Evolutionary conservation across 257 asterid species (phyloP).

Genomic region (Ophiorrhiza pumila): DNA sequence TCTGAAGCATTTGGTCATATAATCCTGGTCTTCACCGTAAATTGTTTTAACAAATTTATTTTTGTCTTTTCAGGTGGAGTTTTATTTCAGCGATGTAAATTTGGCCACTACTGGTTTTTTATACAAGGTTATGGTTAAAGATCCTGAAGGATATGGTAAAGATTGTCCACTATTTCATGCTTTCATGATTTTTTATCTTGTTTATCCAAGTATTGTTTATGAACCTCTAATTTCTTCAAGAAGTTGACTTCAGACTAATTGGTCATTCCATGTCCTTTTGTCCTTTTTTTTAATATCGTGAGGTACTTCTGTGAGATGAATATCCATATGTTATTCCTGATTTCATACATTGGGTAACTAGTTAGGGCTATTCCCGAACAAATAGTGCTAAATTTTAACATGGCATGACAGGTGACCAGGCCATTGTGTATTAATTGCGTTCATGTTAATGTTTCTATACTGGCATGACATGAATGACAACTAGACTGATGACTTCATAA

Average conservation of each 20-base stretch:
- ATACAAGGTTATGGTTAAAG: slow-evolving; percentile 64
- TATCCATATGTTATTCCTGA: not conserved
- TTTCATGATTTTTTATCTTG: not conserved
- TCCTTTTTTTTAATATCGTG: not conserved
- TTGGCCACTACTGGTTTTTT: slow-evolving; percentile 90
- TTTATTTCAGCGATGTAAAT: slow-evolving; percentile 87
- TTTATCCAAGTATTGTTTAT: not conserved
- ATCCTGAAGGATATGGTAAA: slow-evolving; percentile 87
- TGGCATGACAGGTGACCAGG: not conserved
- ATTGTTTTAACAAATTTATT: not conserved
- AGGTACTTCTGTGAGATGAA: not conserved
- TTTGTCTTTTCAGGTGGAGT: slow-evolving; percentile 62
- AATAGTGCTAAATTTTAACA: no score
- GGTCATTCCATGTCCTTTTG: not conserved
- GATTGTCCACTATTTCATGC: slow-evolving; percentile 22
- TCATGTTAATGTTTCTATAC: not conserved
- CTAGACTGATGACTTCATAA: not conserved
- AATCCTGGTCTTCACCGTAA: not conserved
- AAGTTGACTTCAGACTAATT: not conserved
- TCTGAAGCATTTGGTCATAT: not conserved
- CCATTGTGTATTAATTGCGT: not conserved
- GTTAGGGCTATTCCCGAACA: not conserved
- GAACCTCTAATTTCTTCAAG: not conserved
- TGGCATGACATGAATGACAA: not conserved
- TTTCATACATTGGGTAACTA: not conserved